Evolutionary conservation across 441 rosid species (phyloP).

Genomic region (Theobroma grandiflorum): DNA sequence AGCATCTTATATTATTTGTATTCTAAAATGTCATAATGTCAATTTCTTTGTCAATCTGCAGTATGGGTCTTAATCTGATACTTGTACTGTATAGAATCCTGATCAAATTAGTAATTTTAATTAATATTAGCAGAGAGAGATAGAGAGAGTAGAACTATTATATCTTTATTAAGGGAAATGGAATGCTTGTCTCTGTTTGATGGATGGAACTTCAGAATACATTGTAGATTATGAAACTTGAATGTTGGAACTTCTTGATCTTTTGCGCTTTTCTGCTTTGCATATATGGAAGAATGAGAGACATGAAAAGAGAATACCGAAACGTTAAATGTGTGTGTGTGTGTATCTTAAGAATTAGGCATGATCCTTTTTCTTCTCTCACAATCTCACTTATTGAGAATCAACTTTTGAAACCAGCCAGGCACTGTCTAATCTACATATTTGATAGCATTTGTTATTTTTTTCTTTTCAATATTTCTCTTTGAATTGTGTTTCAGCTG

Average conservation of each 20-base stretch:
- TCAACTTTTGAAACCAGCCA: neutral
- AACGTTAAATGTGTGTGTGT: neutral
- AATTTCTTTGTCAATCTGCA: neutral
- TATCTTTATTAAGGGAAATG: neutral
- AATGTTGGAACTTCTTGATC: neutral
- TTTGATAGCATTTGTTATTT: neutral
- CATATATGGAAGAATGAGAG: neutral
- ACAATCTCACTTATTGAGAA: neutral
- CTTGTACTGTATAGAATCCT: neutral
- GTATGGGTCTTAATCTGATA: neutral
- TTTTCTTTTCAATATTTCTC: neutral
- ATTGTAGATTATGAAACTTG: neutral
- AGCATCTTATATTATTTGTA: neutral
- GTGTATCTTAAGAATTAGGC: neutral
- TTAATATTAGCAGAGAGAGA: neutral
- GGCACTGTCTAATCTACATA: too few relatives aligned
- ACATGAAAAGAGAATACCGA: neutral
- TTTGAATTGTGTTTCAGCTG: constrained; percentile 3
- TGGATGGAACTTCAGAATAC: neutral
- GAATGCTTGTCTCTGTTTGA: neutral
- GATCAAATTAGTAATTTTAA: neutral
- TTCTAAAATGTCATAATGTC: neutral
- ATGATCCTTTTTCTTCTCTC: neutral
- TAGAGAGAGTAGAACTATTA: neutral
- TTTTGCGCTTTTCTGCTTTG: neutral